Percentiles rank a stretch among this genome's conserved stretches.
Evolutionary conservation across 2,329 filamentous ascomycete genomes (phyloP).

Genomic region (Colletotrichum tropicicola): DNA sequence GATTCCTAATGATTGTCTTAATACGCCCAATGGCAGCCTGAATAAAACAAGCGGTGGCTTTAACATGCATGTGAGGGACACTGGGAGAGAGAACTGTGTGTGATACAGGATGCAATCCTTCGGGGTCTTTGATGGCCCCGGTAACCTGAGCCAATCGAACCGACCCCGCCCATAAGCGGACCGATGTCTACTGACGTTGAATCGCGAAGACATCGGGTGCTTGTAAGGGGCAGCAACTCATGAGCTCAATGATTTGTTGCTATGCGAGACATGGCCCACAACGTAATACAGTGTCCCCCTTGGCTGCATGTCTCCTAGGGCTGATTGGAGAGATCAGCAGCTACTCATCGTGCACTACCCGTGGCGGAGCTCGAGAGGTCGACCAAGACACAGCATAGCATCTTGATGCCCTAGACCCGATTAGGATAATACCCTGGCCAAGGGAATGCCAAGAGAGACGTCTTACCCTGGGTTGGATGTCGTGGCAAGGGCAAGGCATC

Average conservation of each 20-base stretch:
- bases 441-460: constrained; percentile 4
- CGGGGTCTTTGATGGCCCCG: neutral
- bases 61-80: neutral
- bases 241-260: neutral
- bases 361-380: neutral
- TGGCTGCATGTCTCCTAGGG: neutral
- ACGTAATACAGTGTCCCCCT: neutral
- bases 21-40: neutral
- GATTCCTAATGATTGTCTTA: no score
- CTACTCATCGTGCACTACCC: neutral
- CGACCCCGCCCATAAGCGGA: neutral
- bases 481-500: constrained; percentile 1
- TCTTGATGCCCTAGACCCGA: neutral
- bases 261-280: neutral
- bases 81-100: neutral
- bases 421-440: constrained; percentile 30
- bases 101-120: neutral
- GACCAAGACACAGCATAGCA: neutral
- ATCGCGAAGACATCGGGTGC: neutral
- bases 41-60: neutral
- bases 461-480: neutral
- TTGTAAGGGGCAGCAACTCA: neutral
- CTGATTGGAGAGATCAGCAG: constrained; percentile 14
- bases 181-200: neutral
- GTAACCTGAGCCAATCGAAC: neutral